Evolutionary conservation across 495 filamentous ascomycete species (phyloP).

Genomic region (Penicillium verhagenii): DNA sequence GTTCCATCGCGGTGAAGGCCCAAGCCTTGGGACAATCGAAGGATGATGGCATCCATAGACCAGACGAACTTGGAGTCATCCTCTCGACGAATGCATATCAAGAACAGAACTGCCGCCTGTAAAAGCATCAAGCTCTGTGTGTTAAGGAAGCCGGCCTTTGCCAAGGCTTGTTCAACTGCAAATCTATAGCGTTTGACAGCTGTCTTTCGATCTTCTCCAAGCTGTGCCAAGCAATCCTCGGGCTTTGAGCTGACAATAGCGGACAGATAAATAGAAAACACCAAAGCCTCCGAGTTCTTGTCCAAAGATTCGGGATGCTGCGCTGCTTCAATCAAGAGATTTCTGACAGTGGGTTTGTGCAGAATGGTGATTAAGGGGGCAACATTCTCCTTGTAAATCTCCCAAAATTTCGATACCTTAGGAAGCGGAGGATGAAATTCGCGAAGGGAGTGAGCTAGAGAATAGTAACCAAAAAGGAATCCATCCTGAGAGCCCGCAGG

Average conservation of each 20-base stretch:
- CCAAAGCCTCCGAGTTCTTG: constrained; percentile 63
- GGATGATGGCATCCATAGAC: constrained; percentile 65
- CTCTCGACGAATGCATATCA: constrained; percentile 61
- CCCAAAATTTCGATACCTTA: constrained; percentile 67
- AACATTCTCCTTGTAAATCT: constrained; percentile 67
- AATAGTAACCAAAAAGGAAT: constrained; percentile 69
- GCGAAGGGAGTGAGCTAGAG: constrained; percentile 48
- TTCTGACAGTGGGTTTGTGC: constrained; percentile 59
- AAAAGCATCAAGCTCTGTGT: constrained; percentile 72
- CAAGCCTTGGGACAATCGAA: constrained; percentile 78
- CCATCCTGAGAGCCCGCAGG: constrained; percentile 60
- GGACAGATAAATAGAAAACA: constrained; percentile 79
- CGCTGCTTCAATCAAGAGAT: constrained; percentile 42
- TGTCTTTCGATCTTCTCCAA: constrained; percentile 38
- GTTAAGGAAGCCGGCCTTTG: constrained; percentile 70
- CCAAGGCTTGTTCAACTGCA: constrained; percentile 74
- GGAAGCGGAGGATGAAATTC: constrained; percentile 54
- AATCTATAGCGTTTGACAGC: constrained; percentile 71
- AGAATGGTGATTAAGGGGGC: constrained; percentile 69
- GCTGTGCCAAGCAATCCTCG: constrained; percentile 33
- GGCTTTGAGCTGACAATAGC: constrained; percentile 65
- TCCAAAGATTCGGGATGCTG: constrained; percentile 55
- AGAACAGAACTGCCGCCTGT: constrained; percentile 76
- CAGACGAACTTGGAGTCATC: constrained; percentile 67
- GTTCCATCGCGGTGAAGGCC: constrained; percentile 80